phyloP scores from a whole-genome alignment of 192 early-diverging fungal genomes.

The Kickxella alabastrina region DNA sequence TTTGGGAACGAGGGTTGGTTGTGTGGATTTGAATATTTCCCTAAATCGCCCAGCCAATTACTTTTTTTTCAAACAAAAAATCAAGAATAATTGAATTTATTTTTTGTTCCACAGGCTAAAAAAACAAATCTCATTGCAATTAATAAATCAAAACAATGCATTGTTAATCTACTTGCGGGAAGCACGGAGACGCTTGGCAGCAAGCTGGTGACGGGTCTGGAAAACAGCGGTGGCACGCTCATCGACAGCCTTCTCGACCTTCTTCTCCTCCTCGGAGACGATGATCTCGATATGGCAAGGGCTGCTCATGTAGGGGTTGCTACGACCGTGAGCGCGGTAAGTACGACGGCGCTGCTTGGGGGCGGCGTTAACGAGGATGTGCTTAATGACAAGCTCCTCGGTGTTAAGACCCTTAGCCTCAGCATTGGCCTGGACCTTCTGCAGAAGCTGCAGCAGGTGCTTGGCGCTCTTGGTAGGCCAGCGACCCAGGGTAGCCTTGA shows the following conservation, averaged over 20 bases:
- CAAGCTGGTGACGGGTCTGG: conserved; percentile 49
- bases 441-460: conserved; percentile 88
- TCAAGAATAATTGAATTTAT: too few relatives aligned
- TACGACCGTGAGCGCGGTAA: conserved; percentile 98
- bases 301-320: conserved; percentile 90
- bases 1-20: too few relatives aligned
- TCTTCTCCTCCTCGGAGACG: conserved; percentile 83
- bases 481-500: conserved; percentile 79
- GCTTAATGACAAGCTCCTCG: conserved; percentile 84
- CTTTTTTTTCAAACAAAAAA: too few relatives aligned
- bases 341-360: conserved; percentile 95
- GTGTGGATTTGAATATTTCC: too few relatives aligned
- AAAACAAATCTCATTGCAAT: background rate
- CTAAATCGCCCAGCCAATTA: too few relatives aligned
- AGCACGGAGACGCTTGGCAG: conserved; percentile 46
- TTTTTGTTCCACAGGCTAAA: conserved; percentile 3
- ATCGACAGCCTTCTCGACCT: conserved; percentile 69
- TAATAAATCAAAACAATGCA: background rate
- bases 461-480: conserved; percentile 98
- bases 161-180: conserved; percentile 28
- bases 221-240: conserved; percentile 48
- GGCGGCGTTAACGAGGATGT: conserved; percentile 98
- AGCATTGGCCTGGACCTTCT: conserved; percentile 98
- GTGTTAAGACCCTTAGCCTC: conserved; percentile 90
- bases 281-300: conserved; percentile 97